phyloP scores from a whole-genome alignment of 2,329 filamentous ascomycete species.

The Phyllosticta citriasiana region DNA sequence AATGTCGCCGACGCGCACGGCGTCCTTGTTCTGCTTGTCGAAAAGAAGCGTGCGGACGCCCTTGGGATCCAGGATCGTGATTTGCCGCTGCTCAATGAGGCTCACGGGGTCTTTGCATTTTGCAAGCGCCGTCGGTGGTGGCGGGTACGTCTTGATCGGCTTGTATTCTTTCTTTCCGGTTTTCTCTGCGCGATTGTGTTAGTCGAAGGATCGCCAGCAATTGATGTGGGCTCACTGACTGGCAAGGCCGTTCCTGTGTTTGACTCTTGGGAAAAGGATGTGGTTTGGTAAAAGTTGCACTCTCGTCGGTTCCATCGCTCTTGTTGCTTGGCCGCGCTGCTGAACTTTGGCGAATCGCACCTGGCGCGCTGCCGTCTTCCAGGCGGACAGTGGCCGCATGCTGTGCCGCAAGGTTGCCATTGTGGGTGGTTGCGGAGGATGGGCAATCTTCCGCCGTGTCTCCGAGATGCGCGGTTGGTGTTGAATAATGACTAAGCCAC shows the following conservation, averaged over 20 bases:
- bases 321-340: constrained; percentile 11
- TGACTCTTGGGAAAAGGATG: not conserved
- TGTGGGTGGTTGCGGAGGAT: constrained; percentile 7
- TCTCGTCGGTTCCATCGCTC: constrained; percentile 33
- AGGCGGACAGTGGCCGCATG: constrained; percentile 59
- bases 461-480: constrained; percentile 1
- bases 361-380: constrained; percentile 55
- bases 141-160: constrained; percentile 42
- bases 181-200: constrained; percentile 3
- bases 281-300: constrained; percentile 10
- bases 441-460: constrained; percentile 4
- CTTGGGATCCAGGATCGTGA: constrained; percentile 69
- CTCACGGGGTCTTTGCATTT: constrained; percentile 58
- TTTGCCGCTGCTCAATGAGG: constrained; percentile 56
- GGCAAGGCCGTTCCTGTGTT: constrained; percentile 12
- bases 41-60: constrained; percentile 77
- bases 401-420: constrained; percentile 51
- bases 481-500: constrained; percentile 1
- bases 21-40: constrained; percentile 63
- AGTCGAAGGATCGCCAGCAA: not conserved
- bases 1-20: constrained; percentile 78
- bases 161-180: constrained; percentile 23
- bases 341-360: constrained; percentile 32
- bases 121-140: constrained; percentile 45
- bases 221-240: not conserved